phyloP scores from a whole-genome alignment of 441 rosid species.

The California macrophylla region DNA sequence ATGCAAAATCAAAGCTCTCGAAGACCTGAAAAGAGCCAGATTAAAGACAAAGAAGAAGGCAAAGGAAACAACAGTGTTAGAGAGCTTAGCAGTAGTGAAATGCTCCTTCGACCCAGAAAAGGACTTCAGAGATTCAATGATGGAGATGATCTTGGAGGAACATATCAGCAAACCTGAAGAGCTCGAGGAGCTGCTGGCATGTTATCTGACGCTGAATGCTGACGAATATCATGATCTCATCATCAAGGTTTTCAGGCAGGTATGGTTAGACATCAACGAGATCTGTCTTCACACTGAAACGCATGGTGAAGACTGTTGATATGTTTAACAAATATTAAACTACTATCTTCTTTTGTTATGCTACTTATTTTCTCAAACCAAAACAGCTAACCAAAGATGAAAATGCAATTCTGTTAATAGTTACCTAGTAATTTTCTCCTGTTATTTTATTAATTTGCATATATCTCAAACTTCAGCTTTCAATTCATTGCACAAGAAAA shows the following conservation, averaged over 20 bases:
- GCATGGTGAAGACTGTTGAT: constrained; percentile 16
- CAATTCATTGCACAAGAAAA: background rate
- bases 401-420: constrained; percentile 19
- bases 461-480: constrained; percentile 1
- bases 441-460: constrained; percentile 16
- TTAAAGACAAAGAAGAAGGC: constrained; percentile 32
- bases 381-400: constrained; percentile 6
- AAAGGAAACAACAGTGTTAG: constrained; percentile 26
- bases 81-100: constrained; percentile 68
- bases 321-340: constrained; percentile 2
- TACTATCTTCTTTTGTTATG: background rate
- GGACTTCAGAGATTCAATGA: constrained; percentile 82
- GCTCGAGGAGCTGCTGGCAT: constrained; percentile 76
- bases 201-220: constrained; percentile 65
- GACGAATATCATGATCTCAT: constrained; percentile 72
- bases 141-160: constrained; percentile 75
- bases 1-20: constrained; percentile 50
- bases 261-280: constrained; percentile 50
- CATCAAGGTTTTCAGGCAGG: constrained; percentile 73
- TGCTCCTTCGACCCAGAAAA: constrained; percentile 59
- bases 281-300: constrained; percentile 25
- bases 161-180: constrained; percentile 49
- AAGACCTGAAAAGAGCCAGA: constrained; percentile 56
- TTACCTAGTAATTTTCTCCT: background rate
- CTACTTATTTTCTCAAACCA: background rate